Percentiles rank a stretch among this genome's conserved stretches.
Evolutionary conservation across 495 filamentous ascomycete genomes (phyloP).

Genomic region (Neurospora sp.): DNA sequence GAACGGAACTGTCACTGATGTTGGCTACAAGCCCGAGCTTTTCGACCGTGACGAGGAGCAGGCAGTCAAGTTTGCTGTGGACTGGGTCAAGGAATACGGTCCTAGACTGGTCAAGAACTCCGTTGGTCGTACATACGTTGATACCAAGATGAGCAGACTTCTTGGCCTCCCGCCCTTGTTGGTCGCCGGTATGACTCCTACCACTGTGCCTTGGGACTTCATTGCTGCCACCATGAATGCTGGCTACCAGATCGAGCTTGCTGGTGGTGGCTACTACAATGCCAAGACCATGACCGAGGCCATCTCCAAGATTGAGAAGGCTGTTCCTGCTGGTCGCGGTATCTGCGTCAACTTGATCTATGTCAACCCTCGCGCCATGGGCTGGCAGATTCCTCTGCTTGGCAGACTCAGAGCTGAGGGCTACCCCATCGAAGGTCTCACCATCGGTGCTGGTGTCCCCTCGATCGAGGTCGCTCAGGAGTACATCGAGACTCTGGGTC

Average conservation of each 20-base stretch:
- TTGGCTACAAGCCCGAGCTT: slow-evolving; percentile 93
- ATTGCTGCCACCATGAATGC: slow-evolving; percentile 93
- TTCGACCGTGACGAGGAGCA: slow-evolving; percentile 91
- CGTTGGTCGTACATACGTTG: slow-evolving; percentile 76
- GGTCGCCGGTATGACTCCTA: slow-evolving; percentile 94
- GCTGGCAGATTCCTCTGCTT: slow-evolving; percentile 91
- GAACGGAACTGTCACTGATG: slow-evolving; percentile 76
- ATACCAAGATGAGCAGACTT: slow-evolving; percentile 95
- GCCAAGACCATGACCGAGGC: slow-evolving; percentile 83
- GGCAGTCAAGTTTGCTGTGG: slow-evolving; percentile 88
- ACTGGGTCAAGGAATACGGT: slow-evolving; percentile 96
- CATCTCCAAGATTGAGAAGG: slow-evolving; percentile 78
- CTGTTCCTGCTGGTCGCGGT: slow-evolving; percentile 80
- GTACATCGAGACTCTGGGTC: slow-evolving; percentile 85
- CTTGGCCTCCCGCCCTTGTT: slow-evolving; percentile 84
- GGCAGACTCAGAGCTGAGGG: slow-evolving; percentile 76
- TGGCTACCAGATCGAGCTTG: slow-evolving; percentile 87
- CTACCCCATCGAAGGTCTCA: slow-evolving; percentile 87
- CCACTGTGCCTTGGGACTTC: slow-evolving; percentile 91
- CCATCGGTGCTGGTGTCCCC: slow-evolving; percentile 88
- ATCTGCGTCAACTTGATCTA: slow-evolving; percentile 95
- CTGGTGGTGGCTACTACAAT: slow-evolving; percentile 90
- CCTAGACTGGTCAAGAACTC: slow-evolving; percentile 82
- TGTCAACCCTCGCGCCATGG: slow-evolving; percentile 92
- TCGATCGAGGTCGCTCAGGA: slow-evolving; percentile 90